Conservation (phyloP, 768 basidiomycete genomes). For the Boletus sp. region DNA sequence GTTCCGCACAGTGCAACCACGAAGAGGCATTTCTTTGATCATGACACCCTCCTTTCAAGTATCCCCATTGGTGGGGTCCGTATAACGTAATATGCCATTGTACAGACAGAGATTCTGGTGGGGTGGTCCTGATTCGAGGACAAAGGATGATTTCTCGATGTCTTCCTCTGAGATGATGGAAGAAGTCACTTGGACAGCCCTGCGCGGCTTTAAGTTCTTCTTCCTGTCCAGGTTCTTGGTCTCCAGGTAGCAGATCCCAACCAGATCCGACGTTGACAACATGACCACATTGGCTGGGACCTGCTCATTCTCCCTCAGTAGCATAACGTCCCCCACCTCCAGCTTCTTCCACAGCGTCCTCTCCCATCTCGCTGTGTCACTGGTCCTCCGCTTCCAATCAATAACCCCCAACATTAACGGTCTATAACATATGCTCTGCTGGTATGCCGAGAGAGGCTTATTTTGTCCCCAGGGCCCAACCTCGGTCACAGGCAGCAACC, state of each 20-base stretch:
- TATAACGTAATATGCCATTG: no score
- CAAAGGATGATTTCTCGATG: no score
- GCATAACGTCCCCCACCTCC: conserved; percentile 91
- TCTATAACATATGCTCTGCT: conserved; percentile 56
- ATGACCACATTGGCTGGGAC: conserved; percentile 94
- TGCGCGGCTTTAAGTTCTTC: conserved; percentile 90
- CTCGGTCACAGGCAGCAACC: no score
- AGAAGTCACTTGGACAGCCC: conserved; percentile 71
- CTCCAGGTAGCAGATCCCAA: conserved; percentile 91
- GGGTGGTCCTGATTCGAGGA: no score
- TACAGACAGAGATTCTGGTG: no score
- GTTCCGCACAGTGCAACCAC: conserved; percentile 83
- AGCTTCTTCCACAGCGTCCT: no score
- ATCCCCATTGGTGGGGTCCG: no score
- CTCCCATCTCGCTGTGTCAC: conserved; percentile 87
- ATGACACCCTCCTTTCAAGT: conserved; percentile 71
- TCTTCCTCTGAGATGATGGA: conserved; percentile 83
- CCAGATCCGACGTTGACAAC: no score
- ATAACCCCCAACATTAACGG: conserved; percentile 69
- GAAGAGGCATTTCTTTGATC: conserved; percentile 95
- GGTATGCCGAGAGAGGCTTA: conserved; percentile 47
- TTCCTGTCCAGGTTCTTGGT: no score
- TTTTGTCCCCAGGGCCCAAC: conserved; percentile 38
- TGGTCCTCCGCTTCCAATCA: conserved; percentile 69
- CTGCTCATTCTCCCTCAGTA: conserved; percentile 91